Evolutionary conservation across 768 basidiomycete species (phyloP), one percentile per base, ranked within the genome.

Genomic region (Suillus subalutaceus): DNA sequence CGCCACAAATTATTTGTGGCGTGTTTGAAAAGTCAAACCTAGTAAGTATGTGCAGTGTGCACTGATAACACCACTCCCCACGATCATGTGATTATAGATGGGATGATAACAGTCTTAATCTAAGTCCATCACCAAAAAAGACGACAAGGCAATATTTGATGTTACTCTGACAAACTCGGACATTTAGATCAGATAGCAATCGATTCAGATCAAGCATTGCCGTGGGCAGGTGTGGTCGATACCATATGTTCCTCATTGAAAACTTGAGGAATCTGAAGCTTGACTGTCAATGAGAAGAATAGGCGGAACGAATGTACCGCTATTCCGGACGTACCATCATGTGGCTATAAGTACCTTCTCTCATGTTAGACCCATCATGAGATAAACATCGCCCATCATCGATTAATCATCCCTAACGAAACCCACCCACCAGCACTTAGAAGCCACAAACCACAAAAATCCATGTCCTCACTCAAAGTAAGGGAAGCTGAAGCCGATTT

Each of bases 401-500:
- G n/a, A n/a, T n/a, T n/a, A n/a, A n/a, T n/a, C 23, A n/a, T 58
- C 13, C 20, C 30, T 55, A 7, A 58, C 7, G 6, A 58, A 40
- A 40, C 9, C 13, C 57, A 26, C 37, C n/a, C 15, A 16, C 13
- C 8, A 26, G 16, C 57, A 5, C 16, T 58, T 38, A 8, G 2
- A 40, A 16, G 23, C 56, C 37, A 15, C 7, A 38, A 48, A 23
- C 23, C 23, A 59, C 9, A 38, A 15, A 37, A n/a, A 8, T 26
- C 50, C 15, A 78, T 77, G 78, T 65, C 73, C 12, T 58, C 69
- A 23, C 65, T 82, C 43, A 72, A 70, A 23, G 70, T 82, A 48
- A 63, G 71, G 10, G 73, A 80, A 71, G 79, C 78, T 15, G 71
- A 74, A 38, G 70, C 70, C 26, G 65, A 71, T 3, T 79, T 79